Conservation (phyloP, 1,284 basidiomycete genomes). For the Trichosporon sp. region DNA sequence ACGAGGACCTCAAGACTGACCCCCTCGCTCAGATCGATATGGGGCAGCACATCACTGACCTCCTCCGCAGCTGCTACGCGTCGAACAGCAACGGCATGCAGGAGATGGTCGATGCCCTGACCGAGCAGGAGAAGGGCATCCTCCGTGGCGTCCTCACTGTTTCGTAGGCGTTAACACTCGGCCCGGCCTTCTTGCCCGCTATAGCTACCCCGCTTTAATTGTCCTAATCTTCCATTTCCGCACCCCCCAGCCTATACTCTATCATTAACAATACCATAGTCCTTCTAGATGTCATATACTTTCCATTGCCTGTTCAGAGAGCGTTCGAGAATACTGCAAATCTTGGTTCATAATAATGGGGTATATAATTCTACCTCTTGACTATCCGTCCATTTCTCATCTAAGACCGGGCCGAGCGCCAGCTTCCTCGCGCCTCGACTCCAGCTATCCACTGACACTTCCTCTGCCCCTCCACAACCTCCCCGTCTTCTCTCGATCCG, state of each 20-base stretch:
- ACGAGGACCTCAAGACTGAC: slow-evolving; percentile 82
- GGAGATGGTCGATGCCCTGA: slow-evolving; percentile 60
- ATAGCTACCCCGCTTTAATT: too few relatives aligned
- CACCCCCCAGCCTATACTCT: neutral
- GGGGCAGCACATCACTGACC: slow-evolving; percentile 48
- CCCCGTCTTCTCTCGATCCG: neutral
- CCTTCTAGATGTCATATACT: neutral
- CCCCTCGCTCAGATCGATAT: slow-evolving; percentile 83
- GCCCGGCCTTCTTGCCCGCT: too few relatives aligned
- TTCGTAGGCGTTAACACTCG: too few relatives aligned
- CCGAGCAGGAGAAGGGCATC: slow-evolving; percentile 63
- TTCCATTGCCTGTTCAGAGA: neutral
- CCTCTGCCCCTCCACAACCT: neutral
- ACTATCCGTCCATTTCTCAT: slow-evolving; percentile 1
- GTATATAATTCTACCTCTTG: slow-evolving; percentile 1
- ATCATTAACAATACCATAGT: neutral
- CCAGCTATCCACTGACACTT: neutral
- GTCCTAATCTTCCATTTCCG: neutral
- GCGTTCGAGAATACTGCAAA: too few relatives aligned
- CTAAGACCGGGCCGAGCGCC: neutral
- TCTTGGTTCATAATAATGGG: slow-evolving; percentile 2
- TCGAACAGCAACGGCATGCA: slow-evolving; percentile 63
- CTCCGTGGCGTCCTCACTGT: slow-evolving; percentile 56
- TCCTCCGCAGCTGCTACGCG: slow-evolving; percentile 64
- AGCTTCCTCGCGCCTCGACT: neutral